Evolutionary conservation across 2,329 filamentous ascomycete species (phyloP), one percentile per base, ranked within the genome.

Genomic region (Nothomitra cinnamomea): DNA sequence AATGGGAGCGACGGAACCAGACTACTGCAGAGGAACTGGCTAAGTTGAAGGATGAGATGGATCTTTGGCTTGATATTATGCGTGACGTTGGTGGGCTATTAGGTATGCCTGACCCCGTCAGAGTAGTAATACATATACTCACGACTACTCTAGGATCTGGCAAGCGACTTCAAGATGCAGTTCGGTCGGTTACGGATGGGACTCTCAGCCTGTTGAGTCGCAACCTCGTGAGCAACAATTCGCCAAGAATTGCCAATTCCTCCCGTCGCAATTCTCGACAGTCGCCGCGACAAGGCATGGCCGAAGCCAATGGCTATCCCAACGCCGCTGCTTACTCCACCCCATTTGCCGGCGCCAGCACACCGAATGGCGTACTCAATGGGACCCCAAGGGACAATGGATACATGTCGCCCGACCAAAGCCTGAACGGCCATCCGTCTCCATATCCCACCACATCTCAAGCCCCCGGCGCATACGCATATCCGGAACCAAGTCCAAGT

Each of bases 41-140:
- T 15, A 66, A 66, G n/a, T 68, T 90, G 51, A 75, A 75, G 57
- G 66, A 70, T 7, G 82, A 88, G 53, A 87, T 87, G 82, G 72
- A 76, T 32, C 66, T 72, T 21, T 89, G 85, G 80, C 68, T 86
- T 49, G 71, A 73, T 35, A 76, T 89, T 42, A 74, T 90, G 58
- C 74, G 74, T 25, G 81, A 86, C 55, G 79, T 81, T 49, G 78
- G 81, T 19, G 69, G 70, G 40, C 67, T 86, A n/a, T 67, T 87
- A 42, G 82, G 83, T 85, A 70, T 65, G 74, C 70, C n/a, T 15
- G 19, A 40, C 21, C 49, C 10, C 32, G 22, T 24, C 19, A 56
- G 15, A 21, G 17, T 60, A 32, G 56, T 15, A 24, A 25, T 49
- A 24, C 17, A 15, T 49, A 28, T 41, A 17, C 38, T 54, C 56